These are phyloP conservation scores for Lentinula boryana DNA, from an alignment of 768 basidiomycete genomes.

Conservation along the genomic window DNA sequence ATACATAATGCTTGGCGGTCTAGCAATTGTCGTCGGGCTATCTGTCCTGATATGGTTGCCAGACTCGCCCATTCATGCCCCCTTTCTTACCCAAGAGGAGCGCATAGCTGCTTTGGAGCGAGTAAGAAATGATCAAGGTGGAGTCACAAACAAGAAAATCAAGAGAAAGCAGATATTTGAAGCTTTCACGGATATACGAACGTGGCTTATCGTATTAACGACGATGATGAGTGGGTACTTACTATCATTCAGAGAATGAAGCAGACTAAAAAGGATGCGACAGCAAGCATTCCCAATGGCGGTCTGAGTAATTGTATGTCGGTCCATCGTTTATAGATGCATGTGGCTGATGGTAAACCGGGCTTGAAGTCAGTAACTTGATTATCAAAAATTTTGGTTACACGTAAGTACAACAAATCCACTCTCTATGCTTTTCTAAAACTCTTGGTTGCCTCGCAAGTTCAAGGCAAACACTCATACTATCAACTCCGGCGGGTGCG, in stretches of 20 bases:
- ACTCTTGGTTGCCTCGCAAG: conserved; percentile 18
- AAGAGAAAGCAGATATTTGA: conserved; percentile 56
- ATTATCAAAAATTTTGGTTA: conserved; percentile 63
- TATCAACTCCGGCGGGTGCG: conserved; percentile 50
- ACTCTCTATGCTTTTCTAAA: neutral
- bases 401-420: conserved; percentile 31
- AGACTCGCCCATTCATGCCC: conserved; percentile 59
- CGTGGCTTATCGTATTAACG: conserved; percentile 57
- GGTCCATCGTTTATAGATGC: neutral
- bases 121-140: conserved; percentile 61
- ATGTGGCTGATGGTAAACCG: neutral
- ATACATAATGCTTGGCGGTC: conserved; percentile 51
- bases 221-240: conserved; percentile 47
- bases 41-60: conserved; percentile 56
- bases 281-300: conserved; percentile 65
- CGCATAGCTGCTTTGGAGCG: conserved; percentile 58
- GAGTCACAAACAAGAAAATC: conserved; percentile 52
- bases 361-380: conserved; percentile 45
- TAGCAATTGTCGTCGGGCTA: conserved; percentile 55
- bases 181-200: conserved; percentile 49
- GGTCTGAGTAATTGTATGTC: conserved; percentile 54
- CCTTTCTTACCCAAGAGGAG: conserved; percentile 50
- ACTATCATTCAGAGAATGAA: neutral
- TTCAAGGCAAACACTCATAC: conserved; percentile 54
- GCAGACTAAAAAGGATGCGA: neutral